Percentiles rank a stretch among this genome's conserved stretches.
Conservation (phyloP, 2,329 filamentous ascomycete genomes). For the Venturiaceae sp. region DNA sequence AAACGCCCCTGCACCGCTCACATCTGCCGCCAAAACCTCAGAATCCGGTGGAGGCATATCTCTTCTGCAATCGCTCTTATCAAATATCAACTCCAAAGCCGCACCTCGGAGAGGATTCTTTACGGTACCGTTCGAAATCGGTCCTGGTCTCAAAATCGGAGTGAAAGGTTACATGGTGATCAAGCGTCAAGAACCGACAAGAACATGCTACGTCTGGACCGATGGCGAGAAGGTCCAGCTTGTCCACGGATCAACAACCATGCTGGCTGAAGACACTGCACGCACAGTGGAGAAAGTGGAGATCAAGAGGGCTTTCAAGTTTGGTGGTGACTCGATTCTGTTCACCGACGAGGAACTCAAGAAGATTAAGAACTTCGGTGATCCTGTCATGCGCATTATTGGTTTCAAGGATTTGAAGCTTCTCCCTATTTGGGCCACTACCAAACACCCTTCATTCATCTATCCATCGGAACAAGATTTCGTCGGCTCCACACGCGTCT, state of each 20-base stretch:
- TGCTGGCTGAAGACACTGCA: constrained; percentile 68
- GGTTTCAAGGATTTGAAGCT: constrained; percentile 78
- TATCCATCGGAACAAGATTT: constrained; percentile 88
- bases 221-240: constrained; percentile 80
- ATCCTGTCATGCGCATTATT: constrained; percentile 76
- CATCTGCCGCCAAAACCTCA: constrained; percentile 48
- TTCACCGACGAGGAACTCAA: constrained; percentile 81
- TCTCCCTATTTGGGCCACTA: constrained; percentile 74
- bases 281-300: constrained; percentile 69
- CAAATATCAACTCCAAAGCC: constrained; percentile 85
- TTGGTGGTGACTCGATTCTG: constrained; percentile 79
- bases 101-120: constrained; percentile 79
- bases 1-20: constrained; percentile 49
- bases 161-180: constrained; percentile 89
- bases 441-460: constrained; percentile 82
- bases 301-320: constrained; percentile 88
- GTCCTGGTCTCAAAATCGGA: constrained; percentile 73
- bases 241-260: constrained; percentile 61
- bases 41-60: constrained; percentile 67
- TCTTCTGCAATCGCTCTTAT: constrained; percentile 69
- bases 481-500: constrained; percentile 85
- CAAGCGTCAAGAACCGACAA: constrained; percentile 70
- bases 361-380: constrained; percentile 67
- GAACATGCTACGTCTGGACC: constrained; percentile 81
- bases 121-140: constrained; percentile 78